These are phyloP conservation scores for Ligustrum vulgare DNA, from an alignment of 257 asterid genomes.

Conservation along the genomic window DNA sequence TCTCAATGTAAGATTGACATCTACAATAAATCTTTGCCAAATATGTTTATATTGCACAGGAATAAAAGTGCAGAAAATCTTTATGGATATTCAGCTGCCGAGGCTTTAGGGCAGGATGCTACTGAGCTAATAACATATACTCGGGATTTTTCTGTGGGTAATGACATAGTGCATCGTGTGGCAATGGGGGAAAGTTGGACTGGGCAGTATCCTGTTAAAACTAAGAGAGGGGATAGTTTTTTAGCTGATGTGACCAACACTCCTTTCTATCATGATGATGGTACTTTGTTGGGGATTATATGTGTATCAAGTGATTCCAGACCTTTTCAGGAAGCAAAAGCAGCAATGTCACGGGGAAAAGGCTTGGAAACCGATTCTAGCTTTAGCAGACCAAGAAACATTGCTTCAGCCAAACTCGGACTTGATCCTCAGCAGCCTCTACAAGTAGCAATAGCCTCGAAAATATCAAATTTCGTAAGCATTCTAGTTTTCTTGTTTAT, in stretches of 20 bases:
- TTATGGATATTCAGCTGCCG: constrained; percentile 68
- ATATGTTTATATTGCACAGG: constrained; percentile 45
- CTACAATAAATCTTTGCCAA: background rate
- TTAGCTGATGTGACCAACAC: constrained; percentile 59
- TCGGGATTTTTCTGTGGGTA: constrained; percentile 44
- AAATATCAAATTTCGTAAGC: constrained; percentile 78
- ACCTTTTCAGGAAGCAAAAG: constrained; percentile 56
- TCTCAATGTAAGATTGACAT: background rate
- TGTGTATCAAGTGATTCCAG: constrained; percentile 63
- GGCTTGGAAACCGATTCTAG: constrained; percentile 39
- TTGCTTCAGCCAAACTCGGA: constrained; percentile 59
- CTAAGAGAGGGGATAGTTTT: constrained; percentile 62
- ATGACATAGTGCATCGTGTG: constrained; percentile 51
- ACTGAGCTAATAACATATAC: constrained; percentile 55
- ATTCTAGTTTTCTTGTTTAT: constrained; percentile 8
- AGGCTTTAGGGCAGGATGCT: constrained; percentile 65
- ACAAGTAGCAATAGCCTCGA: constrained; percentile 85
- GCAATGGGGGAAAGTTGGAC: constrained; percentile 78
- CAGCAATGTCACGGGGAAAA: constrained; percentile 29
- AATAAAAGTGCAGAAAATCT: constrained; percentile 71
- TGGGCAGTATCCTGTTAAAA: constrained; percentile 74
- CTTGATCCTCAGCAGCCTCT: constrained; percentile 84
- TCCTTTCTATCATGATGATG: constrained; percentile 82
- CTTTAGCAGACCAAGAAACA: constrained; percentile 43
- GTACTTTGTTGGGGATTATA: constrained; percentile 63